Conservation (phyloP, 2,329 filamentous ascomycete genomes). For the Magnaporthales sp. region DNA sequence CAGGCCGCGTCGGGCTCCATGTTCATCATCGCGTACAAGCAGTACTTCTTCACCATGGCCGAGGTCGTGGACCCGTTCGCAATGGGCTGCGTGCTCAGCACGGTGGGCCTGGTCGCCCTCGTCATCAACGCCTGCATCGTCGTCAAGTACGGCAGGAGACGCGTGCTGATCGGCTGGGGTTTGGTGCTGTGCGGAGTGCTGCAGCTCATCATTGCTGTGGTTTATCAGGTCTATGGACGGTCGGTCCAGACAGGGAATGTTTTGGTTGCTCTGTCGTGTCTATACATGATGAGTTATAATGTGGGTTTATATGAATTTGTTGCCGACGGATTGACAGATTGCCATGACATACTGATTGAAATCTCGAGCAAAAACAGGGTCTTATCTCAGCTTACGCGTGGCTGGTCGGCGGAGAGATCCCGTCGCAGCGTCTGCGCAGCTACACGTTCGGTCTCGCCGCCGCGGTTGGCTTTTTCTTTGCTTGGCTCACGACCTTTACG, state of each 20-base stretch:
- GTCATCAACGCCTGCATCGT: constrained; percentile 38
- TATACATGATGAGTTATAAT: constrained; percentile 41
- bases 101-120: constrained; percentile 38
- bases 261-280: constrained; percentile 35
- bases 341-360: background rate
- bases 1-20: constrained; percentile 35
- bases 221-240: constrained; percentile 29
- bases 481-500: constrained; percentile 28
- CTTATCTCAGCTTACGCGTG: constrained; percentile 24
- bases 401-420: constrained; percentile 29
- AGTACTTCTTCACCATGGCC: constrained; percentile 48
- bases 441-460: constrained; percentile 28
- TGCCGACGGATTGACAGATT: background rate
- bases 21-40: constrained; percentile 37
- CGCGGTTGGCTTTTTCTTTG: constrained; percentile 28
- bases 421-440: constrained; percentile 28
- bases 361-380: background rate
- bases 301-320: constrained; percentile 14
- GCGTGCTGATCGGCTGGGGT: constrained; percentile 37
- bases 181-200: constrained; percentile 36
- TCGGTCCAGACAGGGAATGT: constrained; percentile 26
- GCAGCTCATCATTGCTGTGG: constrained; percentile 40
- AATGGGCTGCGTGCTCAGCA: constrained; percentile 40
- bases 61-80: constrained; percentile 38
- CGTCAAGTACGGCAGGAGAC: constrained; percentile 36